Base-by-base conservation (phyloP, 495 filamentous ascomycete genomes). In the Hypoxylon fragiforme region DNA sequence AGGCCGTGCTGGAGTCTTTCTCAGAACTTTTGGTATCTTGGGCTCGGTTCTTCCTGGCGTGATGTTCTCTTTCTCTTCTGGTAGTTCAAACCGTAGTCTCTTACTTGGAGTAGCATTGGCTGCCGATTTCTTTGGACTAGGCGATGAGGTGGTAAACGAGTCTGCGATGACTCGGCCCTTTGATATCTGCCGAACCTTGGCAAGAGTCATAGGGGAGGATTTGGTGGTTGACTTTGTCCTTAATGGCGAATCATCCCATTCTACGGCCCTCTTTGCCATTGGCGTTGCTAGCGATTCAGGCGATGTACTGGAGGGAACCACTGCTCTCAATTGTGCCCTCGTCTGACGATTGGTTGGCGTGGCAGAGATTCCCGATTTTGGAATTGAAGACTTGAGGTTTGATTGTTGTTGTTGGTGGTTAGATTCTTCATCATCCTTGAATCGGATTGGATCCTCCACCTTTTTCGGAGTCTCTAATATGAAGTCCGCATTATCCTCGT, bases 231-330 rank as follows among this genome's bases (percentile, higher is more conserved):
- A 76, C 47, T 61, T 75, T 22, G 66, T 43, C 14, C 47, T 60
- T 1, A 78, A 51, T 7, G 75, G 75, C 7, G 75, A 76, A 18
- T 66, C 35, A 21, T 2, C 55, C 28, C n/a, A 45, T 31, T 11
- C 65, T 55, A 32, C 55, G 63, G 50, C 69, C 69, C 7, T 52
- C 51, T 4, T 51, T 48, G 41, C 69, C 41, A 61, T 68, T 65
- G n/a, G n/a, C n/a, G n/a, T n/a, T n/a, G n/a, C n/a, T 4, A 73
- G 70, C n/a, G 74, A 72, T 15, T 49, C 38, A 9, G 70, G 66
- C 12, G 71, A 64, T 22, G 70, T 67, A 7, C 73, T 76, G 36
- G 69, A 73, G 21, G 73, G 73, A 5, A 77, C 66, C 11, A 72
- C 72, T n/a, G 28, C 63, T 61, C 37, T 57, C n/a, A n/a, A n/a